Base-by-base conservation (phyloP, 208 protist genomes). In the Crithidia sp. region DNA sequence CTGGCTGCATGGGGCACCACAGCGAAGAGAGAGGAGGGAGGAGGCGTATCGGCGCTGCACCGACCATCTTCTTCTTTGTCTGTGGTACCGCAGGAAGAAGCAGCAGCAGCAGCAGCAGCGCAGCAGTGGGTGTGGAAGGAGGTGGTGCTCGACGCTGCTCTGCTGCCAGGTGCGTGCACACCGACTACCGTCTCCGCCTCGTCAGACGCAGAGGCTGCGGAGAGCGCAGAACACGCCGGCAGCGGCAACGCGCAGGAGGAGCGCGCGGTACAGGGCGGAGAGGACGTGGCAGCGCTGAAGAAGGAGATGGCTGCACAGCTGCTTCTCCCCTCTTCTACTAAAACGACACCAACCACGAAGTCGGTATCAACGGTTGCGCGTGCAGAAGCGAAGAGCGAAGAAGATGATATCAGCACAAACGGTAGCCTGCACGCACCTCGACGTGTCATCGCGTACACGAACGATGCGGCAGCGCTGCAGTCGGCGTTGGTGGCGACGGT, bases 401-500 rank as follows among this genome's bases (percentile, higher is more conserved):
- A 59, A 17, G 64, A 14, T 17, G 6, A 39, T 47, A 5, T 16
- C 6, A 5, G 13, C 7, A 69, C 4, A 28, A 1, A 1, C 28
- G 28, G 28, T 1, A 28, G 28, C 12, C 28, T 58, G 17, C 28
- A 17, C 54, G 45, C 54, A 37, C 37, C 16, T 17, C 72, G 65
- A 19, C 72, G 65, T 13, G 64, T 67, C 55, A 71, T 63, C 64
- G 36, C 40, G n/a, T 65, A 65, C 2, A 77, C 72, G 37, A 28
- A 16, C 5, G 57, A 77, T 47, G 4, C 4, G 13, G 65, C 19
- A 7, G 55, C 54, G 39, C 49, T 77, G 44, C 64, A 77, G 65
- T n/a, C 19, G 5, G 39, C 67, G 7, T 16, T 67, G 40, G 41
- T 13, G n/a, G 72, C 47, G 6, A 60, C 64, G 40, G 44, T 71